Percentiles rank a stretch among this genome's conserved stretches.
Evolutionary conservation across 306 rosid species (phyloP).

Genomic region (Quercus aquifolioides): DNA sequence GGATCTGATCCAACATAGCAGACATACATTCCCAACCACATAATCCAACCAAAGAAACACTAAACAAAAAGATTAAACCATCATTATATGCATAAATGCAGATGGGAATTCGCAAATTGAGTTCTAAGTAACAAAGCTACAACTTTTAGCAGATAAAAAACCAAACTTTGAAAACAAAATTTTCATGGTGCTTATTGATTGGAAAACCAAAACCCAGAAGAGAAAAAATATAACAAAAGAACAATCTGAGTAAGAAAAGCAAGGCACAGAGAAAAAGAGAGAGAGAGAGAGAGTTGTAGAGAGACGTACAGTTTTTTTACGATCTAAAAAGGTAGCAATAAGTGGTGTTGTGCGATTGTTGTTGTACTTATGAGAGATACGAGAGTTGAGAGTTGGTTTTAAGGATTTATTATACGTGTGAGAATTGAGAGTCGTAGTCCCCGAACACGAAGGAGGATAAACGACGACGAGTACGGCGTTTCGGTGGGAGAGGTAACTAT

Average conservation of each 20-base stretch:
- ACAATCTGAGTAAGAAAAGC: background rate
- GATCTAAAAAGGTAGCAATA: background rate
- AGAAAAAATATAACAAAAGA: background rate
- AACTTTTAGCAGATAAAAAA: background rate
- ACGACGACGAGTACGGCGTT: background rate
- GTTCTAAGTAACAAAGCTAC: background rate
- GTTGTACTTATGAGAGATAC: background rate
- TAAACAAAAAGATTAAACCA: background rate
- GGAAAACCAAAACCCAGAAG: background rate
- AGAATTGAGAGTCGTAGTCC: background rate
- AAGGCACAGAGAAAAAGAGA: background rate
- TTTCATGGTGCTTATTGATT: too few species aligned
- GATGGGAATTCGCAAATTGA: background rate
- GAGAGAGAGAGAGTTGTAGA: background rate
- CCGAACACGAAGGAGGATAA: too few species aligned
- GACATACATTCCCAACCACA: background rate
- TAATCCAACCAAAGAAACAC: background rate
- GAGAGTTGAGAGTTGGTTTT: background rate
- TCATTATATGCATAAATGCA: background rate
- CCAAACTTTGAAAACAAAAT: background rate
- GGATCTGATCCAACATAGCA: background rate
- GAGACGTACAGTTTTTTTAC: background rate
- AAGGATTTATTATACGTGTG: background rate
- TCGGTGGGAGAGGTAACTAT: background rate
- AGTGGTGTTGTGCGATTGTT: background rate